A percentile compares a stretch with the other conserved stretches of the same genome.
Conservation (phyloP, 768 basidiomycete species). For the Pulveroboletus sp. region DNA sequence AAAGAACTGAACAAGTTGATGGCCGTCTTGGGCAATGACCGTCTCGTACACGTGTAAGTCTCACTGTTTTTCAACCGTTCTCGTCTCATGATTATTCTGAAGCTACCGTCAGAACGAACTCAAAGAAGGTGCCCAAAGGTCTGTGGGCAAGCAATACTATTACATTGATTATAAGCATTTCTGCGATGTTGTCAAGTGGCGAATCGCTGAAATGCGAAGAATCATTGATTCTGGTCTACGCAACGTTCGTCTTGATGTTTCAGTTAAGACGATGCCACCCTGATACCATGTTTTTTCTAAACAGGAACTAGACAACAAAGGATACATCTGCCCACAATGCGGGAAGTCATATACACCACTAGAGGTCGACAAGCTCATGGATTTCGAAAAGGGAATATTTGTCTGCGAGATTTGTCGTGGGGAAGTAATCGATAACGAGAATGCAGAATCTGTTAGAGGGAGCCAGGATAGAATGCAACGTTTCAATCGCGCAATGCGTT, state of each 20-base stretch:
- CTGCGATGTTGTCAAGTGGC: slow-evolving; percentile 97
- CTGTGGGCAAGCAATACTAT: slow-evolving; percentile 88
- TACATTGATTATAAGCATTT: slow-evolving; percentile 95
- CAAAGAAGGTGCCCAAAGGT: slow-evolving; percentile 84
- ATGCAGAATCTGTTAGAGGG: slow-evolving; percentile 76
- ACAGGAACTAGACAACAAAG: slow-evolving; percentile 94
- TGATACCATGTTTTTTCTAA: neutral
- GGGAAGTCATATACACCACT: slow-evolving; percentile 78
- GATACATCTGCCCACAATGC: slow-evolving; percentile 94
- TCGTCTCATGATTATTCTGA: slow-evolving; percentile 1
- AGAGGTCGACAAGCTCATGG: slow-evolving; percentile 81
- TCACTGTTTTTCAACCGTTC: neutral
- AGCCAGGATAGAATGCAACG: slow-evolving; percentile 95
- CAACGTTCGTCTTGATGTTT: slow-evolving; percentile 52
- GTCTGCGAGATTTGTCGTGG: slow-evolving; percentile 85
- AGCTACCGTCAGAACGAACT: slow-evolving; percentile 91
- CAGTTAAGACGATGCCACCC: neutral
- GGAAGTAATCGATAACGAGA: slow-evolving; percentile 89
- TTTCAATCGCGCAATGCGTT: slow-evolving; percentile 88
- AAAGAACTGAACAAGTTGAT: slow-evolving; percentile 90
- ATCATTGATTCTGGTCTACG: slow-evolving; percentile 86
- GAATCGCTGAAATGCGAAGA: slow-evolving; percentile 87
- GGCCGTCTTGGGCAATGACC: slow-evolving; percentile 73
- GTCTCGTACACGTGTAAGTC: slow-evolving; percentile 72
- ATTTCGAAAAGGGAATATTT: slow-evolving; percentile 60